Evolutionary conservation across 2,329 filamentous ascomycete genomes (phyloP), one percentile per base, ranked within the genome.

Genomic region (Aspergillus nomiae): DNA sequence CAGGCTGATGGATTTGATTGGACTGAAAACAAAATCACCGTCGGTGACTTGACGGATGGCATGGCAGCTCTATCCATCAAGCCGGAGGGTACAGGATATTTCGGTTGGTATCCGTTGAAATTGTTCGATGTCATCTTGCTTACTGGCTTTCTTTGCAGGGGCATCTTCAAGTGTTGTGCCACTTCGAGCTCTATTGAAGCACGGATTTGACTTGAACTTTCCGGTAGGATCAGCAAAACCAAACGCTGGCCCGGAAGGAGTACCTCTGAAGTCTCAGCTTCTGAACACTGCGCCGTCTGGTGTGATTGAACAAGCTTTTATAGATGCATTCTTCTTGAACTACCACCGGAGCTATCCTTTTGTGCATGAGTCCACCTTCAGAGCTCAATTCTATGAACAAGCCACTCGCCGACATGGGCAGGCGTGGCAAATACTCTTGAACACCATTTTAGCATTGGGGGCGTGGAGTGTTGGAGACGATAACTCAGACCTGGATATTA

Each of bases 331-430:
- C 66, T 84, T 84, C 60, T 67, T 76, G 24, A 75, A 81, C 28
- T 84, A 83, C 64, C 80, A 84, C 65, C 71, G 74, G 8, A 78
- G 78, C 50, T 83, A 83, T 66, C 82, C 82, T 1, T 78, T 83
- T 46, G 71, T 84, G 10, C 80, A 84, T 59, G 82, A 84, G 65
- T 74, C 77, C 7, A 81, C 78, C 0, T 84, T 84, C 61, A 73
- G 81, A 58, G 80, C 81, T 16, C 81, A 83, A 61, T 83, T 81
- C 63, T 74, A 78, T 30, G 77, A 81, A 53, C 75, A 80, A 19
- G 77, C 80, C n/a, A 70, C 78, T 14, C 76, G 80, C 3, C 80
- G 78, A 10, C 75, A 77, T 64, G 77, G 77, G 8, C 74, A 70
- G 45, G 77, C 76, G 43, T 82, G 81, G 81, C 78, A 82, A 55